phyloP scores from a whole-genome alignment of 2,329 filamentous ascomycete genomes.

The Aspergillus glaucus region DNA sequence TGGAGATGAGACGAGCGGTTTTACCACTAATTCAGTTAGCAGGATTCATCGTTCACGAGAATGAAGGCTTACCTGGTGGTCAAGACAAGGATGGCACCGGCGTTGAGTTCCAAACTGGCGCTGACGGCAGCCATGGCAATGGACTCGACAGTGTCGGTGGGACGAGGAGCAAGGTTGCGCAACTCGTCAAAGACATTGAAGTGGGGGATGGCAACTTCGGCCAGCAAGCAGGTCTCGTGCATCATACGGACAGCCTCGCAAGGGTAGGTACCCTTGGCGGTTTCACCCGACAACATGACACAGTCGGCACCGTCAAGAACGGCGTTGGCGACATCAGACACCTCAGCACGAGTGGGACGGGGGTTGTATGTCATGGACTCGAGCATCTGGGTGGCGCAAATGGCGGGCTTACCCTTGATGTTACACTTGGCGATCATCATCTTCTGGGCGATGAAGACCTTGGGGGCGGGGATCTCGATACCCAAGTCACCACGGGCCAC shows the following conservation, averaged over 20 bases:
- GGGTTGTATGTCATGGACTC: slow-evolving; percentile 99
- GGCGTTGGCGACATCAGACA: slow-evolving; percentile 96
- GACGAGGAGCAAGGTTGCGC: slow-evolving; percentile 72
- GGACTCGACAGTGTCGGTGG: slow-evolving; percentile 82
- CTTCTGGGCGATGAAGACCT: slow-evolving; percentile 99
- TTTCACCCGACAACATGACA: slow-evolving; percentile 99
- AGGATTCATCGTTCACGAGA: slow-evolving; percentile 5
- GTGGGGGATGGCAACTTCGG: slow-evolving; percentile 95
- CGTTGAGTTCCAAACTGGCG: slow-evolving; percentile 91
- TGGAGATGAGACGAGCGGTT: slow-evolving; percentile 90
- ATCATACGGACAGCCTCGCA: slow-evolving; percentile 91
- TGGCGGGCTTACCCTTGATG: slow-evolving; percentile 95
- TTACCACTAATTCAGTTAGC: slow-evolving; percentile 57
- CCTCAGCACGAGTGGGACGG: slow-evolving; percentile 93
- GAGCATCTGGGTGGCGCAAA: slow-evolving; percentile 98
- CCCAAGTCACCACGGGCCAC: slow-evolving; percentile 96
- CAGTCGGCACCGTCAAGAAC: slow-evolving; percentile 97
- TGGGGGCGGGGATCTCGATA: slow-evolving; percentile 96
- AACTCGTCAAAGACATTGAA: slow-evolving; percentile 96
- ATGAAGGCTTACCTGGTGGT: slow-evolving; percentile 64
- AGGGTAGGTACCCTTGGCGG: slow-evolving; percentile 94
- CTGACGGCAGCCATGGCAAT: slow-evolving; percentile 96
- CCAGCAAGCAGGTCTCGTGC: slow-evolving; percentile 94
- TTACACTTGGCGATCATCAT: slow-evolving; percentile 99
- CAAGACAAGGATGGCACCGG: slow-evolving; percentile 89